These are phyloP conservation scores for Hypoxylon rickii DNA, from an alignment of 495 filamentous ascomycete species.

Conservation along the genomic window DNA sequence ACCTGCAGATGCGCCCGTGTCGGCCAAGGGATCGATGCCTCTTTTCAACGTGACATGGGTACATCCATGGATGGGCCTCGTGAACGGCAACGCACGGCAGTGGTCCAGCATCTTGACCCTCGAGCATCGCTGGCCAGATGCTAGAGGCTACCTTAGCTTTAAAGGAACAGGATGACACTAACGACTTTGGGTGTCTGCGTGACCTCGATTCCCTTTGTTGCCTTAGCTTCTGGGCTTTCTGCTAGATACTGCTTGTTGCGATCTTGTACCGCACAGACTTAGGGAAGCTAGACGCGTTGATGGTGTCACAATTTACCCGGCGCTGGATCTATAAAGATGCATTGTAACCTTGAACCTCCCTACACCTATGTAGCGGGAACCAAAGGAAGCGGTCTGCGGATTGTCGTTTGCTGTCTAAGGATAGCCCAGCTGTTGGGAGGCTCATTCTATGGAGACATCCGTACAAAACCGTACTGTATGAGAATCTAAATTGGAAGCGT, in stretches of 20 bases:
- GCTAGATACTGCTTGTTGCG: slow-evolving; percentile 13
- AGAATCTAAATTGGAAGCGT: slow-evolving; percentile 9
- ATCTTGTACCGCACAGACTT: slow-evolving; percentile 4
- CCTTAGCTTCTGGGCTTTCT: neutral
- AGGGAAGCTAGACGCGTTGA: slow-evolving; percentile 9
- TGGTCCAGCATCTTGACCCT: slow-evolving; percentile 31
- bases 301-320: slow-evolving; percentile 34
- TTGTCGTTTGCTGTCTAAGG: too few relatives aligned
- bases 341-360: slow-evolving; percentile 13
- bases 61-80: slow-evolving; percentile 27
- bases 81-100: slow-evolving; percentile 29
- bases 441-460: neutral
- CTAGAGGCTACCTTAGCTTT: slow-evolving; percentile 7
- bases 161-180: slow-evolving; percentile 17
- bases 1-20: slow-evolving; percentile 20
- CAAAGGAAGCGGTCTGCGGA: slow-evolving; percentile 26
- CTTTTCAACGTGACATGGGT: slow-evolving; percentile 25
- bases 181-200: slow-evolving; percentile 23
- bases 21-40: slow-evolving; percentile 27
- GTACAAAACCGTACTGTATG: slow-evolving; percentile 2
- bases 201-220: slow-evolving; percentile 22
- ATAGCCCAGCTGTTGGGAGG: too few relatives aligned
- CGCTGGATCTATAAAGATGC: slow-evolving; percentile 30
- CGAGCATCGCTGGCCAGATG: slow-evolving; percentile 9
- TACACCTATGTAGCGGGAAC: slow-evolving; percentile 9